Evolutionary conservation across 2,329 filamentous ascomycete species (phyloP).

Genomic region (Aureobasidium subglaciale): DNA sequence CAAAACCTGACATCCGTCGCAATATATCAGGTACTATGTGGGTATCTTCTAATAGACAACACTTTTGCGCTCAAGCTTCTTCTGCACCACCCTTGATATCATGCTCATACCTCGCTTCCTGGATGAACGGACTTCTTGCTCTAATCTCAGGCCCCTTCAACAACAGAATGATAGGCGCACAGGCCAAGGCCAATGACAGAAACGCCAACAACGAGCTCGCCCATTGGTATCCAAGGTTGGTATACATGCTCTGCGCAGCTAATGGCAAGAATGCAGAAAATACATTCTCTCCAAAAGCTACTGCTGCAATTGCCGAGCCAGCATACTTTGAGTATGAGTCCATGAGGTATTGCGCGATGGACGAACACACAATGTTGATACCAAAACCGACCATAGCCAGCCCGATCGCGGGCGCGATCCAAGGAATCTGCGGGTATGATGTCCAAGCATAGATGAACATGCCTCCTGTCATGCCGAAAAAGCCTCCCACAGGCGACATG

Average conservation of each 20-base stretch:
- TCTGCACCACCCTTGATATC: not conserved
- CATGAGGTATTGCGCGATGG: conserved; percentile 43
- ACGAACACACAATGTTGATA: conserved; percentile 40
- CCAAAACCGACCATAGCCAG: conserved; percentile 44
- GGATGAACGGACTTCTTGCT: conserved; percentile 29
- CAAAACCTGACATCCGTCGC: too few relatives aligned
- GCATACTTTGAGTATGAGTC: conserved; percentile 46
- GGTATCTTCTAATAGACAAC: not conserved
- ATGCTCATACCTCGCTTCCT: conserved; percentile 17
- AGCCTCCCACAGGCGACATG: conserved; percentile 36
- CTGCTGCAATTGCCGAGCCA: conserved; percentile 42
- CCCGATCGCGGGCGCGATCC: conserved; percentile 43
- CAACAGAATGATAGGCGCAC: conserved; percentile 39
- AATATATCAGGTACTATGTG: too few relatives aligned
- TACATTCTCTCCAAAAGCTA: conserved; percentile 44
- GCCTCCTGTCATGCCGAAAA: conserved; percentile 42
- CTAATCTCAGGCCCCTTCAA: conserved; percentile 28
- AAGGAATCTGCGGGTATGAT: conserved; percentile 35
- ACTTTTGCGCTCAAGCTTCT: not conserved
- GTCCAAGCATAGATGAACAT: conserved; percentile 49
- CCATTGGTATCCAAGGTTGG: conserved; percentile 42
- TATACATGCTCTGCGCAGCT: conserved; percentile 42
- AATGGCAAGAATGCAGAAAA: conserved; percentile 44
- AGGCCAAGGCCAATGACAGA: conserved; percentile 36
- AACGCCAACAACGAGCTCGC: conserved; percentile 43